Conservation (phyloP, 257 asterid species). For the Anisodus acutangulus region DNA sequence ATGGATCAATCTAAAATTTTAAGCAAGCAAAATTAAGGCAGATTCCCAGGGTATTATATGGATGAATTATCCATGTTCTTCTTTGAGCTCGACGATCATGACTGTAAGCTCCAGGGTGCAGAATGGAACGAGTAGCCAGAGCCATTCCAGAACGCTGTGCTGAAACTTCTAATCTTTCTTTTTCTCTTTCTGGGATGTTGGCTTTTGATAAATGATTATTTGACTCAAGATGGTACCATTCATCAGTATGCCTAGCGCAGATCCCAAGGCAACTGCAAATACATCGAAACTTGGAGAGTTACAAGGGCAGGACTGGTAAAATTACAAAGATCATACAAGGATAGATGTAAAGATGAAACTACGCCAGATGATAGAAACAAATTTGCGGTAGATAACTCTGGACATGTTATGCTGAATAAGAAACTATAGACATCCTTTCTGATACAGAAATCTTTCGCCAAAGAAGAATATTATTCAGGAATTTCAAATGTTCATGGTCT, state of each 20-base stretch:
- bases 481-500: not conserved
- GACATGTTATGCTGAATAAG: not conserved
- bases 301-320: not conserved
- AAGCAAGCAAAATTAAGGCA: not conserved
- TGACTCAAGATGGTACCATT: conserved; percentile 90
- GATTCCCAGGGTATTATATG: not conserved
- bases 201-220: conserved; percentile 67
- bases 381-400: not conserved
- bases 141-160: not conserved
- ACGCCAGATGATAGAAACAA: not conserved
- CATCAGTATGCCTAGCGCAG: conserved; percentile 72
- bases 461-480: not conserved
- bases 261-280: conserved; percentile 75
- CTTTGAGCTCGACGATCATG: conserved; percentile 1
- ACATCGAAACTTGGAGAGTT: conserved; percentile 25
- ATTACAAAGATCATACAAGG: not conserved
- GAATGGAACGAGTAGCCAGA: not conserved
- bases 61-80: not conserved
- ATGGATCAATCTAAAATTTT: conserved; percentile 12
- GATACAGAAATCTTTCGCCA: not conserved
- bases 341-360: not conserved
- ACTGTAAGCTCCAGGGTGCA: not conserved
- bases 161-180: conserved; percentile 58
- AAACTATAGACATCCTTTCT: conserved; percentile 20
- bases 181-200: conserved; percentile 69